A percentile compares a stretch with the other conserved stretches of the same genome.
Evolutionary conservation across 768 basidiomycete species (phyloP).

Genomic region (Leccinum truebloodii): DNA sequence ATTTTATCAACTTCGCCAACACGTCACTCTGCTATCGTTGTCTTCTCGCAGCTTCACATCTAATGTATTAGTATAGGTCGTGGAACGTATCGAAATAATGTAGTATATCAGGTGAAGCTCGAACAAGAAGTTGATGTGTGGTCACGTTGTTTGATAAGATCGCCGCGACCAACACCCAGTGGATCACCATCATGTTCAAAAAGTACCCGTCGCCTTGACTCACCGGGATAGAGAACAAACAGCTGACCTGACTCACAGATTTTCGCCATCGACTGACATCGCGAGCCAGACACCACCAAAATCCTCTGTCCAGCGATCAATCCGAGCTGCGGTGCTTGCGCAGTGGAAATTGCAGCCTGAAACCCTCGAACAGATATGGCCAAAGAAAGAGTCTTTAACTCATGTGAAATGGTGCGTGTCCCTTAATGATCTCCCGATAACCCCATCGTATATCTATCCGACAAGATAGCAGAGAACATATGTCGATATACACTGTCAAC

Average conservation of each 20-base stretch:
- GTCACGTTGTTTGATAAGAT: slow-evolving; percentile 18
- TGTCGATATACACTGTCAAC: slow-evolving; percentile 89
- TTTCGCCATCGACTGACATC: slow-evolving; percentile 75
- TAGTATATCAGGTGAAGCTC: slow-evolving; percentile 25
- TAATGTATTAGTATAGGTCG: slow-evolving; percentile 40
- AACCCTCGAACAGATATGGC: slow-evolving; percentile 90
- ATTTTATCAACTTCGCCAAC: slow-evolving; percentile 21
- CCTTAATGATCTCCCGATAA: slow-evolving; percentile 10
- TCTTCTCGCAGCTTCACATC: slow-evolving; percentile 32
- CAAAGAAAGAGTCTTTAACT: slow-evolving; percentile 94
- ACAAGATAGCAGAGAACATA: slow-evolving; percentile 82
- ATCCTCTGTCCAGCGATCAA: slow-evolving; percentile 88
- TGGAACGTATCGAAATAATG: slow-evolving; percentile 32
- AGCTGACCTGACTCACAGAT: slow-evolving; percentile 44
- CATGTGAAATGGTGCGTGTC: slow-evolving; percentile 81
- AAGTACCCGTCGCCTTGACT: slow-evolving; percentile 45
- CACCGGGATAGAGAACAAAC: slow-evolving; percentile 3
- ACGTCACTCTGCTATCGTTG: slow-evolving; percentile 34
- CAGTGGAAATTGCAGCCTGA: slow-evolving; percentile 84
- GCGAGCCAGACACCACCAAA: slow-evolving; percentile 90
- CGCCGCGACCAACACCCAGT: background rate
- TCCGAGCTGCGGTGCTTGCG: slow-evolving; percentile 75
- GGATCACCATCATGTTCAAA: slow-evolving; percentile 64
- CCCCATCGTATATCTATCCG: slow-evolving; percentile 17
- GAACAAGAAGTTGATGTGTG: background rate